A percentile compares a stretch with the other conserved stretches of the same genome.
These are phyloP conservation scores for Sequoia sempervirens DNA, from an alignment of 75 land plant species.

Conservation along the genomic window DNA sequence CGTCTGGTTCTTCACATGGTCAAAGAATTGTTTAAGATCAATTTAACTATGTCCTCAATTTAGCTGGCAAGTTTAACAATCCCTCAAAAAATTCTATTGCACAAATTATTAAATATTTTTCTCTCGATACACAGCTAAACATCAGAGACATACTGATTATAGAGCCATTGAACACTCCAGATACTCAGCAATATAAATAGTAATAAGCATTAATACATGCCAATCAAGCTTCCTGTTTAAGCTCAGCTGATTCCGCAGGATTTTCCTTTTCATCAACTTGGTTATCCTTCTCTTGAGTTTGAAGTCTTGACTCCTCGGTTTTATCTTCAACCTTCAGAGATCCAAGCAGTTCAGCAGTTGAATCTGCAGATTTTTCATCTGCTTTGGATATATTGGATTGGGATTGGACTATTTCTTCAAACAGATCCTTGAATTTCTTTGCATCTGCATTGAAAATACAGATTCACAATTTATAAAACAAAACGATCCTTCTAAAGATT, in stretches of 20 bases:
- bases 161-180: not conserved
- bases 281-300: not conserved
- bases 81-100: not conserved
- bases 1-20: not conserved
- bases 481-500: not conserved
- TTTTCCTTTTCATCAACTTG: not conserved
- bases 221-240: not conserved
- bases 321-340: conserved; percentile 13
- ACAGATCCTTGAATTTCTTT: conserved; percentile 4
- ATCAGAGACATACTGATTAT: not conserved
- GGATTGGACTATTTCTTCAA: conserved; percentile 10
- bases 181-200: not conserved
- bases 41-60: not conserved
- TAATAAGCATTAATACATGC: not conserved
- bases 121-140: not conserved
- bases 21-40: not conserved
- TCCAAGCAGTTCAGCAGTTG: not conserved
- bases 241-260: not conserved
- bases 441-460: conserved; percentile 4
- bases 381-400: not conserved
- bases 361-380: not conserved
- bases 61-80: not conserved
- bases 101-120: not conserved
- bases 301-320: not conserved
- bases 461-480: not conserved